Evolutionary conservation across 495 filamentous ascomycete species (phyloP).

Genomic region (Symbiotaphrina buchneri): DNA sequence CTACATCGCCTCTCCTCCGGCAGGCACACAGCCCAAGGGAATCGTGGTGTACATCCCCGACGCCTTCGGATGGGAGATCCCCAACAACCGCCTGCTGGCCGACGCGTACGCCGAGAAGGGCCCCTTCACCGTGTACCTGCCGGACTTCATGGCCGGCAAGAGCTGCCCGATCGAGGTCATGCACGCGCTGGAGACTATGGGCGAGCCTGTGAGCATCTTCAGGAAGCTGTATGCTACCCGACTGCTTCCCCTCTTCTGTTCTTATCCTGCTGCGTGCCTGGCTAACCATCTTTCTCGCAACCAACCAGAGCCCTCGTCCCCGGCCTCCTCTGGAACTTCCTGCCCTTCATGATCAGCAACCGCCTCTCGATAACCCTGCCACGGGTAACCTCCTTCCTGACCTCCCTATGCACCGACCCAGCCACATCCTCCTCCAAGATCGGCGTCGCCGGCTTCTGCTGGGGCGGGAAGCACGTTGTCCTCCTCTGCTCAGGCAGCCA

Average conservation of each 20-base stretch:
- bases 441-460: slow-evolving; percentile 33
- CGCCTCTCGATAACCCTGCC: slow-evolving; percentile 16
- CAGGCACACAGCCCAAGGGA: slow-evolving; percentile 15
- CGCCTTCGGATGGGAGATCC: slow-evolving; percentile 32
- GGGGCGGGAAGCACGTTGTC: slow-evolving; percentile 28
- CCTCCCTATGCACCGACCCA: slow-evolving; percentile 16
- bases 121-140: slow-evolving; percentile 25
- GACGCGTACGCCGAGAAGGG: slow-evolving; percentile 27
- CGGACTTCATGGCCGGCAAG: slow-evolving; percentile 37
- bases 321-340: slow-evolving; percentile 6
- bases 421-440: slow-evolving; percentile 11
- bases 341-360: slow-evolving; percentile 16
- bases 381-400: slow-evolving; percentile 22
- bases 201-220: slow-evolving; percentile 4
- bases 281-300: neutral
- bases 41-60: slow-evolving; percentile 31
- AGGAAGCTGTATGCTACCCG: slow-evolving; percentile 7
- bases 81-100: slow-evolving; percentile 27
- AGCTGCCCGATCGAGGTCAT: neutral
- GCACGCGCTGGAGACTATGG: neutral
- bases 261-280: neutral
- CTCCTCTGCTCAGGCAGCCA: slow-evolving; percentile 1
- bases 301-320: slow-evolving; percentile 8
- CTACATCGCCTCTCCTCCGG: slow-evolving; percentile 21
- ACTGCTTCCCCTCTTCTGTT: neutral